Percentiles rank a stretch among this genome's conserved stretches.
Evolutionary conservation across 352 stramenopile species (phyloP).

Genomic region (Pythium insidiosum): DNA sequence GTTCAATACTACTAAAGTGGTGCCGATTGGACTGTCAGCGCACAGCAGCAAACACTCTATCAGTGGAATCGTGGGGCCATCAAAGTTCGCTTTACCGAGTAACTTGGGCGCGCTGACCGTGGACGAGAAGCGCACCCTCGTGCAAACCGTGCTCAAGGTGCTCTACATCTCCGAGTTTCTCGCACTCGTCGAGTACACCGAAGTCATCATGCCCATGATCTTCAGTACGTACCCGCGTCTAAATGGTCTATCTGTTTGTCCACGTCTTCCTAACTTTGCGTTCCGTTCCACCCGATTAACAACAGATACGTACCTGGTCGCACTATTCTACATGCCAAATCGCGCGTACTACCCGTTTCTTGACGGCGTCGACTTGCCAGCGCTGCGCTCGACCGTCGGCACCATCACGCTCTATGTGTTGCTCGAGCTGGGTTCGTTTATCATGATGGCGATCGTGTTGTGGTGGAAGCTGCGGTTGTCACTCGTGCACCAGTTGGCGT

Average conservation of each 20-base stretch:
- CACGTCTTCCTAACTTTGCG: background rate
- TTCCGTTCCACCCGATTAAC: too few relatives aligned
- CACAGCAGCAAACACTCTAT: background rate
- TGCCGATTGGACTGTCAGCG: too few relatives aligned
- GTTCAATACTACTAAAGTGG: too few relatives aligned
- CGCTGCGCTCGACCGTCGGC: constrained; percentile 1
- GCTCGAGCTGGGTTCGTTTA: constrained; percentile 15
- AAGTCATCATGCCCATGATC: constrained; percentile 14
- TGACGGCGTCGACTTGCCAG: background rate
- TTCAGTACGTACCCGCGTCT: constrained; percentile 4
- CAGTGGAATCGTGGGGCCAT: background rate
- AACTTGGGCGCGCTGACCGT: background rate
- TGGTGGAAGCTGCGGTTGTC: constrained; percentile 14
- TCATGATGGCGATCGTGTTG: constrained; percentile 13
- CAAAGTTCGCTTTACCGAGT: background rate
- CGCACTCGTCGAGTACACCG: constrained; percentile 12
- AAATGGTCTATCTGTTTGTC: background rate
- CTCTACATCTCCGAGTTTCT: constrained; percentile 16
- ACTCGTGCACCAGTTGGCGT: constrained; percentile 20
- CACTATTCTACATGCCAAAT: constrained; percentile 48
- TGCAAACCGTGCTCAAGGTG: background rate
- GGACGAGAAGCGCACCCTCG: constrained; percentile 3
- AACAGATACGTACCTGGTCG: constrained; percentile 11
- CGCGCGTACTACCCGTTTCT: constrained; percentile 41
- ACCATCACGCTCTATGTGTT: constrained; percentile 18